Evolutionary conservation across 1,284 basidiomycete genomes (phyloP).

Genomic region (Ceratobasidium sp.): DNA sequence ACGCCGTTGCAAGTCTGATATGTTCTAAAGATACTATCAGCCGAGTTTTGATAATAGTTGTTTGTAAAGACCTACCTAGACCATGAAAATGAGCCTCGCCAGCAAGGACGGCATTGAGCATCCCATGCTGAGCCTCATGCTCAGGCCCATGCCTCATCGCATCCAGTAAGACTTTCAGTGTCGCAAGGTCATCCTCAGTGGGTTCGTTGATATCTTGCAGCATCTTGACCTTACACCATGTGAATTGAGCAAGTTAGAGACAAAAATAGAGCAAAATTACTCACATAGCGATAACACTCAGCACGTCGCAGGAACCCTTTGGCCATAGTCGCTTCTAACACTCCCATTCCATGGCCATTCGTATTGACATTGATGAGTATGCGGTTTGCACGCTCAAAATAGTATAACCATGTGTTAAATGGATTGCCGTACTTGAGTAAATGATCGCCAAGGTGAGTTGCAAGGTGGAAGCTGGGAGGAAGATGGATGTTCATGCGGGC

Average conservation of each 20-base stretch:
- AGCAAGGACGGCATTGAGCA: conserved; percentile 13
- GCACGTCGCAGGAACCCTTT: neutral
- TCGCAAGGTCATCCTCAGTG: neutral
- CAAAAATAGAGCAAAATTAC: neutral
- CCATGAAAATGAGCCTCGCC: conserved; percentile 5
- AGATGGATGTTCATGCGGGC: neutral
- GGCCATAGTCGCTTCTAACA: conserved; percentile 7
- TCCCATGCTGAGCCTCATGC: conserved; percentile 1
- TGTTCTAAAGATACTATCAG: too few relatives aligned
- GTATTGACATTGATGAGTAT: conserved; percentile 11
- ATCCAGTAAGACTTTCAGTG: neutral
- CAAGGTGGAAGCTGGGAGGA: conserved; percentile 7
- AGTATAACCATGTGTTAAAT: neutral
- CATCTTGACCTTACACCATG: neutral
- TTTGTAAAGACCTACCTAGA: conserved; percentile 4
- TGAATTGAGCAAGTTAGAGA: neutral
- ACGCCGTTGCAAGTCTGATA: neutral
- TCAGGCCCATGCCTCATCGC: conserved; percentile 12
- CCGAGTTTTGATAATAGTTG: too few relatives aligned
- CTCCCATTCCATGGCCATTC: conserved; percentile 11
- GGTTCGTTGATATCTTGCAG: neutral
- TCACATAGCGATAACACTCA: neutral
- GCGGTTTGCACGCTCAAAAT: conserved; percentile 16
- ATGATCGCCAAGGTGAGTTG: neutral
- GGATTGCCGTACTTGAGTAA: conserved; percentile 22